phyloP scores from a whole-genome alignment of 163 green algal genomes.

The Chlamydomonas reinhardtii region DNA sequence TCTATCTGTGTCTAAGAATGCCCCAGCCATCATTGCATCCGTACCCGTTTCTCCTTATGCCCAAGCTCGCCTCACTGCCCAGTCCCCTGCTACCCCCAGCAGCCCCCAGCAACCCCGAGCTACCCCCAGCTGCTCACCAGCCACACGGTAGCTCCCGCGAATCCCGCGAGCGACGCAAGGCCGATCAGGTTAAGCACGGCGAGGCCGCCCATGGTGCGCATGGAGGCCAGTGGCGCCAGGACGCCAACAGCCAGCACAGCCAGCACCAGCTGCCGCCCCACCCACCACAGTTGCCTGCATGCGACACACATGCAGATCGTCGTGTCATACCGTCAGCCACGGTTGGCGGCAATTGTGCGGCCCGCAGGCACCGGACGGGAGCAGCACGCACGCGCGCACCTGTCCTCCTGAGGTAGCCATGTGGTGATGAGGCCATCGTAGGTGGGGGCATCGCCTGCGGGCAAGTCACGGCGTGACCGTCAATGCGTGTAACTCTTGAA shows the following conservation, averaged over 20 bases:
- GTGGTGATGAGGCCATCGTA: conserved; percentile 21
- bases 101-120: no score
- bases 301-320: no score
- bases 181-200: conserved; percentile 25
- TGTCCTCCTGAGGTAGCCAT: not conserved
- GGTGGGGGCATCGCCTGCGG: not conserved
- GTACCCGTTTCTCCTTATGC: no score
- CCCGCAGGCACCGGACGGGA: no score
- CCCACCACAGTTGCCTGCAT: not conserved
- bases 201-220: conserved; percentile 38
- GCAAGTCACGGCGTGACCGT: no score
- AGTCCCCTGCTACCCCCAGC: no score
- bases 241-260: not conserved
- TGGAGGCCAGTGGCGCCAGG: conserved; percentile 21
- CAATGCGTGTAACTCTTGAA: no score
- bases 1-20: no score
- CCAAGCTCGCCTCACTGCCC: no score
- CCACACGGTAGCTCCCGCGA: conserved; percentile 32
- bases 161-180: conserved; percentile 14
- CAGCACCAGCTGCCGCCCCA: conserved; percentile 24
- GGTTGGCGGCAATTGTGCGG: no score
- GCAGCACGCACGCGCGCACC: not conserved
- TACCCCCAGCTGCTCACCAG: not conserved
- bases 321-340: no score
- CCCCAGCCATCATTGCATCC: no score